These are phyloP conservation scores for Nannizziopsis arthrosporioides DNA, from an alignment of 2,329 filamentous ascomycete species.

Conservation along the genomic window DNA sequence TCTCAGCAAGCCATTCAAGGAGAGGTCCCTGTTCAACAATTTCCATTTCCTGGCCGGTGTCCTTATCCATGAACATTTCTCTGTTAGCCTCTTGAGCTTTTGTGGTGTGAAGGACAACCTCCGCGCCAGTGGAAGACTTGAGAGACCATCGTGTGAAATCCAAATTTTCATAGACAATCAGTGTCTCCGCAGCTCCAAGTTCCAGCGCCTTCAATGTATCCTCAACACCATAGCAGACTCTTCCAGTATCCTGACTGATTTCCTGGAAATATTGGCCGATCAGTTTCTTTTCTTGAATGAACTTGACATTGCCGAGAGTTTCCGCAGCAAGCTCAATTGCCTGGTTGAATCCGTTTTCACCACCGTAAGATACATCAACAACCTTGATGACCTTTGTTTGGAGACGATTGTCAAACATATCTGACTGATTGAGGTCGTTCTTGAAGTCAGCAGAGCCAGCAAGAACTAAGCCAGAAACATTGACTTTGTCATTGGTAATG, in stretches of 20 bases:
- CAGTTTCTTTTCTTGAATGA: constrained; percentile 99
- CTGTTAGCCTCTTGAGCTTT: constrained; percentile 75
- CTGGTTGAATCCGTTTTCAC: constrained; percentile 99
- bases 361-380: constrained; percentile 96
- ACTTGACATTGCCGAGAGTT: constrained; percentile 97
- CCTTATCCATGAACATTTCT: constrained; percentile 84
- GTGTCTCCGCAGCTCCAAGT: constrained; percentile 80
- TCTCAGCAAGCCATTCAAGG: constrained; percentile 98
- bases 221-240: constrained; percentile 94
- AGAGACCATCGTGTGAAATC: constrained; percentile 87
- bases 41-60: constrained; percentile 96
- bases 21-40: constrained; percentile 76
- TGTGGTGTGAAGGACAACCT: constrained; percentile 73
- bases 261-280: constrained; percentile 99
- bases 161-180: constrained; percentile 96
- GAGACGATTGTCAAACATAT: constrained; percentile 89
- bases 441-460: constrained; percentile 99
- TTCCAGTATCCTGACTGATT: constrained; percentile 93
- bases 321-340: constrained; percentile 91
- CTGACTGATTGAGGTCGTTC: constrained; percentile 94
- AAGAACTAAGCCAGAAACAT: constrained; percentile 87
- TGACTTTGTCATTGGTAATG: constrained; percentile 96
- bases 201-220: constrained; percentile 96
- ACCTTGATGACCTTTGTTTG: constrained; percentile 97
- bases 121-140: constrained; percentile 61